Evolutionary conservation across 2,329 filamentous ascomycete genomes (phyloP), one percentile per base, ranked within the genome.

Genomic region (Monilinia vaccinii-corymbosi): DNA sequence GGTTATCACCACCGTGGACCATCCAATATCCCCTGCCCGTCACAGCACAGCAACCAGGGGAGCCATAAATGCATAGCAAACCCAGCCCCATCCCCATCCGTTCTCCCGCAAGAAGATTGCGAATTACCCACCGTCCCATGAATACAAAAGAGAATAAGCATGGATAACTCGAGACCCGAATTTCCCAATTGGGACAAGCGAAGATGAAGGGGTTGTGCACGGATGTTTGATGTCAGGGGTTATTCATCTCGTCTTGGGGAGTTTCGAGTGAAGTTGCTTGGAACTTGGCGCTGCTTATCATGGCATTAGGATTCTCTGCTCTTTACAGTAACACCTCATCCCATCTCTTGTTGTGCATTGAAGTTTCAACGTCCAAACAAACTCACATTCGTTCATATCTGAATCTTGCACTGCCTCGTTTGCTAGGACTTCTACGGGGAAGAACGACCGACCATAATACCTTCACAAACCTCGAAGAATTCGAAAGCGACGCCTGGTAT

Each of bases 161-260:
- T 52, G 36, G 10, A 52, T 38, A 8, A 11, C 18, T 3, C n/a
- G 13, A 40, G 23, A n/a, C 14, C 23, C 8, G 28, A 10, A 52
- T 14, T 40, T 9, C 36, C 49, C 13, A 28, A 52, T 42, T 28
- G 1, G 36, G 49, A 28, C 6, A 16, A 2, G 25, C n/a, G 36
- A 31, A 4, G 18, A 52, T 52, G 49, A 52, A 52, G 49, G 49
- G 49, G 49, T n/a, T 51, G 13, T 31, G 49, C 49, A 52, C 49
- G 49, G 49, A 52, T 52, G 23, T 31, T 52, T 52, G 49, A 23
- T 31, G 34, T 42, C 36, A 28, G 36, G 49, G 23, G 49, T 40
- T 40, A 23, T 34, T 23, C 40, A 40, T 40, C 49, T 40, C 16
- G 34, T 28, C 49, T 7, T n/a, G n/a, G n/a, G 28, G 34, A 23